Conservation (phyloP, 345 rosid species). For the Populus simonii region DNA sequence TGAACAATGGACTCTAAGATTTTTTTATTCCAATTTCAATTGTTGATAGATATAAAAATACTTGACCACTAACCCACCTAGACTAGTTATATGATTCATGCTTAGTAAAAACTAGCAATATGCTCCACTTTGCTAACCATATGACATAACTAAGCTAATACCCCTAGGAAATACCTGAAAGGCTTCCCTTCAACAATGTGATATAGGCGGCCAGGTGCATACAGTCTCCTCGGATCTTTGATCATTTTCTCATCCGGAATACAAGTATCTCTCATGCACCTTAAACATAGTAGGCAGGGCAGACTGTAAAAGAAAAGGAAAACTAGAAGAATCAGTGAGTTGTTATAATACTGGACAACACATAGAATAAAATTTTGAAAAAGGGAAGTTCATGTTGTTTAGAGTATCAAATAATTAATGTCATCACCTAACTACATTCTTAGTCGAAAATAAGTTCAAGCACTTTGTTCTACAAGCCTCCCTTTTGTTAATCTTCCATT, state of each 20-base stretch:
- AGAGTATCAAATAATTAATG: not conserved
- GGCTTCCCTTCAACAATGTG: conserved; percentile 92
- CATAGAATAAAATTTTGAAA: not conserved
- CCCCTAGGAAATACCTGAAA: conserved; percentile 52
- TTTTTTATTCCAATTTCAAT: not conserved
- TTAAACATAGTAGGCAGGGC: conserved; percentile 80
- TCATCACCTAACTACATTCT: not conserved
- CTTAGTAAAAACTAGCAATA: not conserved
- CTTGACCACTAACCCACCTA: not conserved
- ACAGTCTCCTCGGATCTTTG: conserved; percentile 90
- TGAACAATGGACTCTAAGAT: not conserved
- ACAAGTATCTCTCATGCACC: conserved; percentile 94
- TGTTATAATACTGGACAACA: not conserved
- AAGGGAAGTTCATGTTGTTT: not conserved
- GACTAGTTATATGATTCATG: too few relatives aligned
- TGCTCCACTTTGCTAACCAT: not conserved
- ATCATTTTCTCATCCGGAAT: conserved; percentile 80
- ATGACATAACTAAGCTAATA: not conserved
- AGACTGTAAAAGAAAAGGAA: conserved; percentile 48
- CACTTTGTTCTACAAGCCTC: not conserved
- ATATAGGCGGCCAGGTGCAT: conserved; percentile 97
- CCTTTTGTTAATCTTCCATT: not conserved
- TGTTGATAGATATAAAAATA: not conserved
- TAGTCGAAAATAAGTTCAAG: not conserved
- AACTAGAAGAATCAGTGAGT: conserved; percentile 8